phyloP scores from a whole-genome alignment of 495 filamentous ascomycete genomes.

The Podospora conica region DNA sequence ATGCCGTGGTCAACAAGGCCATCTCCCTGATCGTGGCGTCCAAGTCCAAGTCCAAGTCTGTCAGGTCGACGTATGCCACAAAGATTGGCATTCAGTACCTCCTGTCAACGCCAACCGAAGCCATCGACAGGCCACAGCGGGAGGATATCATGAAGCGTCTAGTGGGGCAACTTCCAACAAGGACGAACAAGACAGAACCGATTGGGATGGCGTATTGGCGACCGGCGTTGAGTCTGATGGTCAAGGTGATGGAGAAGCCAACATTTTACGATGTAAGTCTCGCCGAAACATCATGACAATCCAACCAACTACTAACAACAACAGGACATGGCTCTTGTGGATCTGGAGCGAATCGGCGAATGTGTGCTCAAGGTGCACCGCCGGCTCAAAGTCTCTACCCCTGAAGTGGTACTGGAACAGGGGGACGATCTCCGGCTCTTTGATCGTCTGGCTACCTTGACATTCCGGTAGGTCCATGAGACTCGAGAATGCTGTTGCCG shows the following conservation, averaged over 20 bases:
- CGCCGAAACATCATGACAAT: not conserved
- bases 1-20: slow-evolving; percentile 12
- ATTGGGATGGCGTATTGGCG: slow-evolving; percentile 20
- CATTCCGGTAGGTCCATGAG: slow-evolving; percentile 23
- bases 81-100: slow-evolving; percentile 20
- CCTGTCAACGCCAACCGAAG: slow-evolving; percentile 17
- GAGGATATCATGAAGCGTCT: slow-evolving; percentile 23
- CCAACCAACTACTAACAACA: not conserved
- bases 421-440: slow-evolving; percentile 20
- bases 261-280: slow-evolving; percentile 43
- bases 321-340: slow-evolving; percentile 25
- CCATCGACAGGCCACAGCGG: slow-evolving; percentile 17
- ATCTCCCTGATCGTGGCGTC: slow-evolving; percentile 16
- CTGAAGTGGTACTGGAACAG: not conserved
- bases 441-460: slow-evolving; percentile 25
- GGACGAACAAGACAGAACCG: slow-evolving; percentile 9
- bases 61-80: slow-evolving; percentile 4
- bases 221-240: slow-evolving; percentile 37
- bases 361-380: slow-evolving; percentile 13
- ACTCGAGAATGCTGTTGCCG: not conserved
- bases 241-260: slow-evolving; percentile 42
- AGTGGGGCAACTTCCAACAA: slow-evolving; percentile 10
- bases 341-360: slow-evolving; percentile 22
- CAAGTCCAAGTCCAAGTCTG: slow-evolving; percentile 14
- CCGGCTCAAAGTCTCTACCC: not conserved